These are phyloP conservation scores for Fistulifera solaris DNA, from an alignment of 108 stramenopile genomes.

Conservation along the genomic window DNA sequence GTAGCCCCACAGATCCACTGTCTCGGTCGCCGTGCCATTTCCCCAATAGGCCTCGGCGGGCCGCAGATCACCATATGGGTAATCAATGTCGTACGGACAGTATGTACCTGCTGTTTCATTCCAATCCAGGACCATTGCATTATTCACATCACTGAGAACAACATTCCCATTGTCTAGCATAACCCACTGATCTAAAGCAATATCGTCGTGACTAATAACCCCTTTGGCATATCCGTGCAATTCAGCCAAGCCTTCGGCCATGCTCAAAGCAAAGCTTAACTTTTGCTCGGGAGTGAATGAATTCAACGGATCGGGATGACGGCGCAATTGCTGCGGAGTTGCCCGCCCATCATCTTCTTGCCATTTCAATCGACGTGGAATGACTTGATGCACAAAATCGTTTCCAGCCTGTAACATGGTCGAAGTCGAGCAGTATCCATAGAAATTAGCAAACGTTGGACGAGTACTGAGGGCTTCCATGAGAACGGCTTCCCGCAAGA, in stretches of 20 bases:
- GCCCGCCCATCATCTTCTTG: slow-evolving; percentile 4
- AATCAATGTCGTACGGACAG: neutral
- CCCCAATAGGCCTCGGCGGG: slow-evolving; percentile 50
- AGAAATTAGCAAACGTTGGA: slow-evolving; percentile 59
- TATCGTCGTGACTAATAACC: slow-evolving; percentile 61
- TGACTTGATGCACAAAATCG: slow-evolving; percentile 34
- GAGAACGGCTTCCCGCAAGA: slow-evolving; percentile 65
- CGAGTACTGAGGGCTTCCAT: slow-evolving; percentile 54
- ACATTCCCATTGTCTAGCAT: slow-evolving; percentile 38
- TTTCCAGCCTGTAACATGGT: slow-evolving; percentile 37
- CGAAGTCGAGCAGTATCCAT: slow-evolving; percentile 54
- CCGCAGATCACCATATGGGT: neutral
- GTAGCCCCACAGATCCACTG: neutral
- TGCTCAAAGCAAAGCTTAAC: slow-evolving; percentile 44
- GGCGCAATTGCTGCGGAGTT: slow-evolving; percentile 9
- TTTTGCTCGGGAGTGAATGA: slow-evolving; percentile 34
- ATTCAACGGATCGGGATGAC: slow-evolving; percentile 13
- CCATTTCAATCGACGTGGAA: neutral
- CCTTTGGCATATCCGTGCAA: slow-evolving; percentile 57
- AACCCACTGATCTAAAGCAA: slow-evolving; percentile 75
- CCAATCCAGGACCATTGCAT: slow-evolving; percentile 3
- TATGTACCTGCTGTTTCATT: neutral
- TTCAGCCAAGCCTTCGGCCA: slow-evolving; percentile 59
- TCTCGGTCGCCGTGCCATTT: slow-evolving; percentile 9
- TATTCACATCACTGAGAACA: slow-evolving; percentile 68